Conservation (phyloP, 371 early-diverging fungal species). For the Mortierella sp. region DNA sequence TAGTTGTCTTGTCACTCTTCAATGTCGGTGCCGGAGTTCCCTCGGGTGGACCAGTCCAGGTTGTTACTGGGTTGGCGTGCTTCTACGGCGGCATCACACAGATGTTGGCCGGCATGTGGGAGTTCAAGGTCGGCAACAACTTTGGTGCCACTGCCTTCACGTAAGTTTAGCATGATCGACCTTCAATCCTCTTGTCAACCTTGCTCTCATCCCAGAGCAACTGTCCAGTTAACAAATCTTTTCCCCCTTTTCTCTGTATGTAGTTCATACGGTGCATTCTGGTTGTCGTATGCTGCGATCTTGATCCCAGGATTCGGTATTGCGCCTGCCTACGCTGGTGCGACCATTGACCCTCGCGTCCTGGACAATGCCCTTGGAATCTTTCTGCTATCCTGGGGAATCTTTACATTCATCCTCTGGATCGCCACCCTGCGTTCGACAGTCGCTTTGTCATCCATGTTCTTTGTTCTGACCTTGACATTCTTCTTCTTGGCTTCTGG, state of each 20-base stretch:
- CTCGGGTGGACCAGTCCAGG: conserved; percentile 10
- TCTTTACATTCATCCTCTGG: conserved; percentile 76
- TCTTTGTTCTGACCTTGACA: conserved; percentile 71
- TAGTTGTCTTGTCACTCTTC: conserved; percentile 26
- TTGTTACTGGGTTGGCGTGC: conserved; percentile 73
- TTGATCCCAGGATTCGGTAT: conserved; percentile 70
- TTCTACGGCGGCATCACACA: conserved; percentile 72
- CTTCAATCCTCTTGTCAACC: background rate
- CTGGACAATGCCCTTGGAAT: conserved; percentile 71
- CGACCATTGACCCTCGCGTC: conserved; percentile 36
- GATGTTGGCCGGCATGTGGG: conserved; percentile 84
- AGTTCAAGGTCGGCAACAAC: conserved; percentile 78
- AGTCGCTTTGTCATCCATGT: conserved; percentile 66
- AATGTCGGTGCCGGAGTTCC: conserved; percentile 30
- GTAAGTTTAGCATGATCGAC: conserved; percentile 20
- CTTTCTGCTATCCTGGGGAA: conserved; percentile 75
- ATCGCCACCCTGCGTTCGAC: conserved; percentile 73
- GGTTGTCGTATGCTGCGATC: conserved; percentile 75
- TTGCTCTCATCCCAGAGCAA: background rate
- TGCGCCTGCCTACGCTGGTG: conserved; percentile 49
- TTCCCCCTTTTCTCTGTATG: background rate
- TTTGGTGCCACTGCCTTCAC: conserved; percentile 85
- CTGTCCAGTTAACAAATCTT: background rate
- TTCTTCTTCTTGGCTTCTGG: conserved; percentile 69
- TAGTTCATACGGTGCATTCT: conserved; percentile 80